A percentile compares a stretch with the other conserved stretches of the same genome.
These are phyloP conservation scores for Flaveria floridana DNA, from an alignment of 140 eudicot genomes.

Conservation along the genomic window DNA sequence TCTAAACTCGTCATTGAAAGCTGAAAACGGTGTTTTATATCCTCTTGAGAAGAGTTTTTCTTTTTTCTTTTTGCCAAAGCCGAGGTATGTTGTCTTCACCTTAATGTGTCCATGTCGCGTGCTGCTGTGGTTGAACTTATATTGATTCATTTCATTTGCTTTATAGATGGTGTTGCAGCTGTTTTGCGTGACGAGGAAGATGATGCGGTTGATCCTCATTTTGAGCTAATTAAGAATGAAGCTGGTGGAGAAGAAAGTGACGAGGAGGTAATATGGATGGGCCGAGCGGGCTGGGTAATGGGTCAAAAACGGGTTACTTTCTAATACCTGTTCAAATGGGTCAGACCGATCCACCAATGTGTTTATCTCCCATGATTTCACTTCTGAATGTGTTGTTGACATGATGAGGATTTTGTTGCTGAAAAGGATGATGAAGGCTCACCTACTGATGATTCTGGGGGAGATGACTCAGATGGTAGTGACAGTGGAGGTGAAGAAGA, in stretches of 20 bases:
- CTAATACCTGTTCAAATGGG: background rate
- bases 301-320: background rate
- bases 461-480: conserved; percentile 78
- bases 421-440: conserved; percentile 85
- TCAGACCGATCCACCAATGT: background rate
- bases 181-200: conserved; percentile 60
- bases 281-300: background rate
- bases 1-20: conserved; percentile 91
- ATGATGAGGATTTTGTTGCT: conserved; percentile 92
- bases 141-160: conserved; percentile 5
- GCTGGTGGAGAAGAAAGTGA: conserved; percentile 86
- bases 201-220: conserved; percentile 88
- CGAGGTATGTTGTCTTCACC: conserved; percentile 54
- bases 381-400: background rate
- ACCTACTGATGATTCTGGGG: conserved; percentile 92
- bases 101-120: background rate
- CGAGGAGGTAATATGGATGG: conserved; percentile 80
- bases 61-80: conserved; percentile 82
- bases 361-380: too few relatives aligned
- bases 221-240: conserved; percentile 69
- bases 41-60: conserved; percentile 86
- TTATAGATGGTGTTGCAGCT: conserved; percentile 67
- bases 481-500: conserved; percentile 64
- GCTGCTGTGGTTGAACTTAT: conserved; percentile 4
- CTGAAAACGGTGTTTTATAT: conserved; percentile 93